Evolutionary conservation across 768 basidiomycete species (phyloP), one percentile per base, ranked within the genome.

Genomic region (Russula olivacea): DNA sequence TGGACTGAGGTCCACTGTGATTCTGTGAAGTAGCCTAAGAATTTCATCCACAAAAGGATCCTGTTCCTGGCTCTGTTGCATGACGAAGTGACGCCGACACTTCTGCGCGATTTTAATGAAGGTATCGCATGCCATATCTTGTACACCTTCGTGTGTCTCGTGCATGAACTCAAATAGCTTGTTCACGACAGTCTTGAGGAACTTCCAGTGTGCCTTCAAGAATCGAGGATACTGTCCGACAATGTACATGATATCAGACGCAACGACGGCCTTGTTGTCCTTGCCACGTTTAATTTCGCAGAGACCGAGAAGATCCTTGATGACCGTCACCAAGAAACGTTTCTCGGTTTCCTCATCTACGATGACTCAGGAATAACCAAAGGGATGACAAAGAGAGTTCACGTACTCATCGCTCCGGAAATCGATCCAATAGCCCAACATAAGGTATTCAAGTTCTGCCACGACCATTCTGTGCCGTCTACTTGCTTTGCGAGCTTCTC

Each of bases 51-150:
- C 89, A 74, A 98, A 99, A 2, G 97, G 97, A 72, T 99, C 97
- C 58, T 85, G 85, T 75, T 99, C 97, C 63, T 93, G 93, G 10
- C 93, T 88, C 74, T 99, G 97, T 72, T 95, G 93, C 89, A 98
- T 93, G 63, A 99, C 93, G 70, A 99, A 99, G 75, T 99, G 97
- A 58, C 96, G 83, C 47, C 94, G 83, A 74, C 95, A 98, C 75
- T 98, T 99, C 74, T 99, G 97, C 25, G 97, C 93, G 69, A 99
- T 99, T 77, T 98, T 99, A 80, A 99, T 98, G 76, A 99, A 99
- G 0, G 97, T 99, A 74, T 99, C 97, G 76, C 97, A 99, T 51
- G 97, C 97, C 97, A 99, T 99, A 77, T 99, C 97, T 74, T 99
- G 97, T 12, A 99, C 97, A 78, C 95, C 94, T 79, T 99, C 97